Conservation (phyloP, 2,329 filamentous ascomycete species). For the Exophiala aquamarina region DNA sequence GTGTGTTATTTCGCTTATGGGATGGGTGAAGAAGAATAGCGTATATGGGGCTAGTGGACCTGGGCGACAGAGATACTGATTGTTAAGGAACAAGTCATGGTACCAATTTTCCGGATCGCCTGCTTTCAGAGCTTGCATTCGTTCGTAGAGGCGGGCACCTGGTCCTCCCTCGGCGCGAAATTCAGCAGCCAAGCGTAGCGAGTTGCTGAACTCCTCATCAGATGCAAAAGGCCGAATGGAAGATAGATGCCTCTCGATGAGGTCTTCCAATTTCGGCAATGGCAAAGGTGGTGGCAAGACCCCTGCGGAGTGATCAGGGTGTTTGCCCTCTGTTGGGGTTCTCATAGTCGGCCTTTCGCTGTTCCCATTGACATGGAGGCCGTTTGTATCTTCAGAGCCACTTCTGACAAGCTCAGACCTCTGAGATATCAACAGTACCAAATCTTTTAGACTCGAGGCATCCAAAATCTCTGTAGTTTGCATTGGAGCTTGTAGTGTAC, state of each 20-base stretch:
- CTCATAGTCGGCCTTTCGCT: no score
- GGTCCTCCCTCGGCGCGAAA: no score
- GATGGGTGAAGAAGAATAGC: slow-evolving; percentile 10
- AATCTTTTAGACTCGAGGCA: neutral
- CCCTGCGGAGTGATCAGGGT: no score
- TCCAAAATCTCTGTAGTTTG: slow-evolving; percentile 27
- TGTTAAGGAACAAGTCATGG: slow-evolving; percentile 5
- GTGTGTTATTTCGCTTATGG: neutral
- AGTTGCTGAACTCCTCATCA: neutral
- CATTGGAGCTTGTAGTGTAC: slow-evolving; percentile 28
- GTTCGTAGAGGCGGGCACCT: slow-evolving; percentile 12
- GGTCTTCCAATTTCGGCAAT: no score
- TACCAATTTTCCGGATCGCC: slow-evolving; percentile 11
- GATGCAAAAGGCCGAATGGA: neutral
- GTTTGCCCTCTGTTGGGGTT: no score
- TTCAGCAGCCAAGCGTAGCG: neutral
- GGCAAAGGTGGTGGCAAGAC: no score
- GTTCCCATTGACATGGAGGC: no score
- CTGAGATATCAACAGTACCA: neutral
- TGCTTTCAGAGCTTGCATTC: slow-evolving; percentile 12
- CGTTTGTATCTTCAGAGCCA: neutral
- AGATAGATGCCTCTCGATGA: neutral
- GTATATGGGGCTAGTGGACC: slow-evolving; percentile 7
- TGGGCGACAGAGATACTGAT: slow-evolving; percentile 4
- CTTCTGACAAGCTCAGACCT: neutral